Evolutionary conservation across 306 rosid genomes (phyloP).

Genomic region (Dryas octopetala): DNA sequence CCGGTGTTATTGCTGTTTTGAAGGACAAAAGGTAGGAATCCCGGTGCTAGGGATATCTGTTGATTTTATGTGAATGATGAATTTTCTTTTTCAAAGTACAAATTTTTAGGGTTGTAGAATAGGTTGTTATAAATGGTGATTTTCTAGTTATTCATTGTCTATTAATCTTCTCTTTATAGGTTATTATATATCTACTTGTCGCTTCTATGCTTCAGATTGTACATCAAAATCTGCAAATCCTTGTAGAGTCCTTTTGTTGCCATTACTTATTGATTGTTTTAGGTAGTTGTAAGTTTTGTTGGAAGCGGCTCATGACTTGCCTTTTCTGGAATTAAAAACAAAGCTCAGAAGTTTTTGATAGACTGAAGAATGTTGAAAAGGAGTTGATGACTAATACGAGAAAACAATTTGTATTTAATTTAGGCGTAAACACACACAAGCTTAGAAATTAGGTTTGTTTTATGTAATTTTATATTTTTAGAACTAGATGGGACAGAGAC

Average conservation of each 20-base stretch:
- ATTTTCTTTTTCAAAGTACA: background rate
- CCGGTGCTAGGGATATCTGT: background rate
- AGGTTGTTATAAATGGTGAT: too few species aligned
- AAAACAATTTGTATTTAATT: background rate
- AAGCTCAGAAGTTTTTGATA: background rate
- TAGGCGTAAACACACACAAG: background rate
- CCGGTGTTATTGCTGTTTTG: constrained; percentile 60
- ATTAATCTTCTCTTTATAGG: background rate
- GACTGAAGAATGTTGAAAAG: constrained; percentile 1
- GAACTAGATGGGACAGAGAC: too few species aligned
- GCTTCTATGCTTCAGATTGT: background rate
- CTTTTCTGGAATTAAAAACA: background rate
- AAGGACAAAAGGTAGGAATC: constrained; percentile 65
- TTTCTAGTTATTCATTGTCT: too few species aligned
- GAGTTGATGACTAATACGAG: background rate
- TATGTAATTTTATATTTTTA: too few species aligned
- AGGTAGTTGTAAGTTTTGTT: background rate
- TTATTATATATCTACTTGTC: background rate
- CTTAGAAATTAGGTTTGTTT: background rate
- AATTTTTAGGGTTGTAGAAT: too few species aligned
- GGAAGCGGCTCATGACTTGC: background rate
- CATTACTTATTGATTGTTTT: background rate
- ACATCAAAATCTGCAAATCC: background rate
- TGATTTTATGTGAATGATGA: background rate
- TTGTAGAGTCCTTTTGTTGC: background rate